phyloP scores from a whole-genome alignment of 148 eudicot genomes.

The Agrostemma githago region DNA sequence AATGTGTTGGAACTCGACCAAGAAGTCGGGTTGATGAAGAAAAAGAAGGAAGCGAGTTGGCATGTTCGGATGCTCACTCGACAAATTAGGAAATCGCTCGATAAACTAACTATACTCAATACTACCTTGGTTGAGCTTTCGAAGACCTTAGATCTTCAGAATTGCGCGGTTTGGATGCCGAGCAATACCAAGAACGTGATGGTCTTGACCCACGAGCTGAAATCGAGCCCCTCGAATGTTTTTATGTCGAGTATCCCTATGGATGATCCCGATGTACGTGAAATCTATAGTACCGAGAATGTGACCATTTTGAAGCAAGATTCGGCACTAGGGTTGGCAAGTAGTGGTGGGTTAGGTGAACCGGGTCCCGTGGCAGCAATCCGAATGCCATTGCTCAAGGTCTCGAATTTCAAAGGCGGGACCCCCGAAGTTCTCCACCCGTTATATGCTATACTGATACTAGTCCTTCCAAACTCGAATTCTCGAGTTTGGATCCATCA shows the following conservation, averaged over 20 bases:
- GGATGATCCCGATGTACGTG: constrained; percentile 54
- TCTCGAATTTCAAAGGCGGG: constrained; percentile 78
- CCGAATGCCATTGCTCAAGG: constrained; percentile 73
- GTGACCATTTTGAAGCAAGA: constrained; percentile 53
- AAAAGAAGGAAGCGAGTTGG: constrained; percentile 72
- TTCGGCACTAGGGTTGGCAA: constrained; percentile 52
- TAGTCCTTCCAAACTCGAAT: constrained; percentile 57
- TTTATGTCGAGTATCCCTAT: constrained; percentile 38
- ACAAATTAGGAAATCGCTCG: constrained; percentile 81
- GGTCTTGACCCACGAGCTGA: constrained; percentile 60
- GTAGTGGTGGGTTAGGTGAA: constrained; percentile 46
- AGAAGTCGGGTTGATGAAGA: constrained; percentile 73
- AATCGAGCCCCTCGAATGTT: constrained; percentile 24
- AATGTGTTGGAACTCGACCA: constrained; percentile 77
- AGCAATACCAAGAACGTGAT: constrained; percentile 55
- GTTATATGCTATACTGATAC: constrained; percentile 69
- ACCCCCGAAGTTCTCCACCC: constrained; percentile 68
- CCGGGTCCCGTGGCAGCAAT: constrained; percentile 73
- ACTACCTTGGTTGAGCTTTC: constrained; percentile 89
- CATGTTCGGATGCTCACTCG: constrained; percentile 94
- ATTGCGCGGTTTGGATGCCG: constrained; percentile 97
- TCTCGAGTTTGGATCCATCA: constrained; percentile 49
- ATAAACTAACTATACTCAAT: constrained; percentile 68
- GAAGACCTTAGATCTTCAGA: constrained; percentile 61
- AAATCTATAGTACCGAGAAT: constrained; percentile 44